Evolutionary conservation across 371 early-diverging fungal genomes (phyloP), one percentile per base, ranked within the genome.

Genomic region (Mortierella sp.): DNA sequence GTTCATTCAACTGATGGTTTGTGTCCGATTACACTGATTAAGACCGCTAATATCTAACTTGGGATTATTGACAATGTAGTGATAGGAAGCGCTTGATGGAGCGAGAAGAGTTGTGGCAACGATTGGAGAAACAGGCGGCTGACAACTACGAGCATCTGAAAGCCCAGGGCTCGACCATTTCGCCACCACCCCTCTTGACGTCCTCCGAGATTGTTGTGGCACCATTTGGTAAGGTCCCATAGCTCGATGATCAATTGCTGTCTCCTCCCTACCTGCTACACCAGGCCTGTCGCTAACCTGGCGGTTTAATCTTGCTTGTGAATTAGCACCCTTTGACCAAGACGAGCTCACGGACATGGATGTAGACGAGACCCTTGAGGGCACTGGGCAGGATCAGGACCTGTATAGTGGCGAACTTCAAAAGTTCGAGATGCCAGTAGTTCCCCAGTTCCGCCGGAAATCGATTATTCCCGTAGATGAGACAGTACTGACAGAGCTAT

Each of bases 401-500:
- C 31, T 63, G 43, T 72, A 71, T 39, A 70, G 52, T 21, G 73
- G 72, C 18, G 62, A 61, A 31, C 48, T 65, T 31, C 71, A 64
- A 47, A 74, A 64, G 81, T 93, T 92, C 73, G 90, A 86, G 39
- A 61, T 81, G 18, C 88, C 89, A 7, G 81, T 85, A 0, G 86
- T 88, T 48, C 91, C 86, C 27, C 65, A 92, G 52, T 94, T 95
- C 83, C 85, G 96, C 58, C 82, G 96, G 64, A 96, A 96, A 82
- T 94, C 94, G 8, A 94, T 96, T 54, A 87, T 96, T 66, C 96
- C 96, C 28, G 94, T 96, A 58, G 93, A 95, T 72, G 93, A 92
- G 71, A 81, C 83, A 24, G 93, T 96, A 13, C 83, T 94, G 61
- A 82, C 89, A n/a, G 95, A 95, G 74, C 82, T 96, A 26, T 88